Percentiles rank a stretch among this genome's conserved stretches.
phyloP scores from a whole-genome alignment of 805 yeast species.

The Starmerella sirachaensis region DNA sequence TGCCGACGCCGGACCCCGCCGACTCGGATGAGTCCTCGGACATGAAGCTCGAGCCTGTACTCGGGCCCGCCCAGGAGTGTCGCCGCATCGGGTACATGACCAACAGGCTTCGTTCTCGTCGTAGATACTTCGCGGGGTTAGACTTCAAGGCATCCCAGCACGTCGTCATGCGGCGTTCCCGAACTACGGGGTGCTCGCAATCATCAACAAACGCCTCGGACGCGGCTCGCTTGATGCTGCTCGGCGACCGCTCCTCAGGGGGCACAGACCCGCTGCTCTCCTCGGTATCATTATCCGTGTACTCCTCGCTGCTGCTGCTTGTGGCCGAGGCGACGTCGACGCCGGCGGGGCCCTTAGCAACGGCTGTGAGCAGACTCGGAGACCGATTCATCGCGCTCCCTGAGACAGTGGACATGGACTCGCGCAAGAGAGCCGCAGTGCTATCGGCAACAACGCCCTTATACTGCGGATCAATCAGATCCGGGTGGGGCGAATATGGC shows the following conservation, averaged over 20 bases:
- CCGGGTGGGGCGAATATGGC: conserved; percentile 27
- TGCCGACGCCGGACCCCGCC: neutral
- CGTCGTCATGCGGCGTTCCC: conserved; percentile 23
- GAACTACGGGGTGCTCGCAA: conserved; percentile 4
- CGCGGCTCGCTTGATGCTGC: conserved; percentile 9
- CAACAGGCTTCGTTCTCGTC: conserved; percentile 25
- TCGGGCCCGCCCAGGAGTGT: conserved; percentile 26
- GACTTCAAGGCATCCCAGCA: conserved; percentile 25
- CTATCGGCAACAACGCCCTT: neutral
- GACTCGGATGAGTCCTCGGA: conserved; percentile 3
- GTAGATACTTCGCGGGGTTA: conserved; percentile 25
- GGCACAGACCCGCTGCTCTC: conserved; percentile 13
- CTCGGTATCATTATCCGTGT: conserved; percentile 10
- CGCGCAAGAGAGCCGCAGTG: neutral
- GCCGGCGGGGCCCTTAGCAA: no score
- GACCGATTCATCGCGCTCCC: neutral
- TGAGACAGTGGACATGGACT: neutral
- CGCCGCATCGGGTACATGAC: conserved; percentile 26
- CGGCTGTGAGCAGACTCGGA: no score
- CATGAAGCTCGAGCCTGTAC: neutral
- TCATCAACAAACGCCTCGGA: conserved; percentile 9
- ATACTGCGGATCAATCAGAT: conserved; percentile 7
- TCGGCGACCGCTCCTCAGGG: neutral
- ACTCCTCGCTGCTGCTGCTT: conserved; percentile 6
- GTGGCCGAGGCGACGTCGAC: conserved; percentile 2